These are phyloP conservation scores for Penicillium sp. DNA, from an alignment of 2,329 filamentous ascomycete species.

Conservation along the genomic window DNA sequence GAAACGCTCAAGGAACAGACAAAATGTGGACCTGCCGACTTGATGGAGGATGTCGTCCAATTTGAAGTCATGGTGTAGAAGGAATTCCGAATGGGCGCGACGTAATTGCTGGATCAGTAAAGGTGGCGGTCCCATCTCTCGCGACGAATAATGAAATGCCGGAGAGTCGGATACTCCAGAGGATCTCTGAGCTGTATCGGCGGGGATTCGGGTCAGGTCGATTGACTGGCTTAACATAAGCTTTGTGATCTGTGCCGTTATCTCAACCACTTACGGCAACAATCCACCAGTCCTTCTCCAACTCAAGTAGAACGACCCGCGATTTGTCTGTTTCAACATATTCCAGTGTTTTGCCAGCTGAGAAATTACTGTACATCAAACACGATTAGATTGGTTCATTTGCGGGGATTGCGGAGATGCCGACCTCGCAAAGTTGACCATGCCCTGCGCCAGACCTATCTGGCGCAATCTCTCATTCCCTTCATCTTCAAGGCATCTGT, in stretches of 20 bases:
- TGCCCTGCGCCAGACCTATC: constrained; percentile 93
- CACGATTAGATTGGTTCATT: constrained; percentile 14
- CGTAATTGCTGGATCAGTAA: constrained; percentile 77
- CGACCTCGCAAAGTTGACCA: constrained; percentile 82
- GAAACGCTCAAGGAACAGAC: constrained; percentile 69
- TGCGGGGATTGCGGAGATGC: constrained; percentile 22
- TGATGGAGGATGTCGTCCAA: constrained; percentile 68
- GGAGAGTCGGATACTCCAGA: constrained; percentile 41
- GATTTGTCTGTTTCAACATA: constrained; percentile 88
- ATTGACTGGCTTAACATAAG: constrained; percentile 59
- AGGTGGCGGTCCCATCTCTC: constrained; percentile 80
- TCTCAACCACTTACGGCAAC: constrained; percentile 64
- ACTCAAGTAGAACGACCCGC: constrained; percentile 77
- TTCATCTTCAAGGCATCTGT: constrained; percentile 55
- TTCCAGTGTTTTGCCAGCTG: constrained; percentile 71
- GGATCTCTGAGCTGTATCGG: constrained; percentile 46
- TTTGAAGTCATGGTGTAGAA: constrained; percentile 79
- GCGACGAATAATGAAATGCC: constrained; percentile 75
- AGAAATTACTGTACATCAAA: constrained; percentile 64
- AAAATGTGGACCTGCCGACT: constrained; percentile 65
- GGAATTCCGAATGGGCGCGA: constrained; percentile 78
- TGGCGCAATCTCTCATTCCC: constrained; percentile 85
- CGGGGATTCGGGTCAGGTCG: constrained; percentile 72
- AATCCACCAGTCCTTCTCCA: constrained; percentile 94
- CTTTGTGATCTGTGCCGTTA: not conserved